Evolutionary conservation across 2,329 filamentous ascomycete genomes (phyloP).

Genomic region (Epichloe baconii): DNA sequence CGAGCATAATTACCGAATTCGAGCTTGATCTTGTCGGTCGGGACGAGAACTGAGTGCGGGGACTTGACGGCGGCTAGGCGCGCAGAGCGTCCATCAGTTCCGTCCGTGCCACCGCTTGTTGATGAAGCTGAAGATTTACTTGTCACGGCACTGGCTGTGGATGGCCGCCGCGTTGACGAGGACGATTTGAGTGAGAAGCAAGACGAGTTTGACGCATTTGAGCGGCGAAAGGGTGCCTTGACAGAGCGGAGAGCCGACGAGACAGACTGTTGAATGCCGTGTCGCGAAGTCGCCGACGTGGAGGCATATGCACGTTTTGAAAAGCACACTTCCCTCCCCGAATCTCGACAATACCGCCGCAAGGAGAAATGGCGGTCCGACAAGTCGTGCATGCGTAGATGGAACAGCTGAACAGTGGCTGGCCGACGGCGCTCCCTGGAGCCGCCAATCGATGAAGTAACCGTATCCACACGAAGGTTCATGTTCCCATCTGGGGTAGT

Average conservation of each 20-base stretch:
- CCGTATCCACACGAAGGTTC: conserved; percentile 83
- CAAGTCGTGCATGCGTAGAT: conserved; percentile 88
- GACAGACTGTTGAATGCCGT: conserved; percentile 16
- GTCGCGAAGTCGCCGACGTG: conserved; percentile 5
- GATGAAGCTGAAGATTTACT: conserved; percentile 2
- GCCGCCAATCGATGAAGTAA: conserved; percentile 29
- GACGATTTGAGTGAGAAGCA: conserved; percentile 7
- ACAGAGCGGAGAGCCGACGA: conserved; percentile 37
- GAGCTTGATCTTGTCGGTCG: conserved; percentile 71
- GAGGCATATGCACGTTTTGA: conserved; percentile 53
- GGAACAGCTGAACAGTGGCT: conserved; percentile 65
- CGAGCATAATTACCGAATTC: conserved; percentile 98
- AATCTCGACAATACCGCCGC: conserved; percentile 82
- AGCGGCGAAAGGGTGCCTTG: conserved; percentile 20
- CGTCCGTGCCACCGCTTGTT: neutral
- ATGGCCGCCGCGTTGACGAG: conserved; percentile 10
- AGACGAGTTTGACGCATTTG: conserved; percentile 8
- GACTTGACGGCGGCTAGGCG: conserved; percentile 7
- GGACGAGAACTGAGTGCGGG: conserved; percentile 25
- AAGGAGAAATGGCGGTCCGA: conserved; percentile 79
- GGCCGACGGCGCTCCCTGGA: neutral
- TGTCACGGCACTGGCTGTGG: conserved; percentile 11
- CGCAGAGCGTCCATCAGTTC: neutral
- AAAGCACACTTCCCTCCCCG: conserved; percentile 84
- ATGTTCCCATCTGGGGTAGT: conserved; percentile 86